Evolutionary conservation across 768 basidiomycete species (phyloP), one percentile per base, ranked within the genome.

Genomic region (Trametes sanguinea): DNA sequence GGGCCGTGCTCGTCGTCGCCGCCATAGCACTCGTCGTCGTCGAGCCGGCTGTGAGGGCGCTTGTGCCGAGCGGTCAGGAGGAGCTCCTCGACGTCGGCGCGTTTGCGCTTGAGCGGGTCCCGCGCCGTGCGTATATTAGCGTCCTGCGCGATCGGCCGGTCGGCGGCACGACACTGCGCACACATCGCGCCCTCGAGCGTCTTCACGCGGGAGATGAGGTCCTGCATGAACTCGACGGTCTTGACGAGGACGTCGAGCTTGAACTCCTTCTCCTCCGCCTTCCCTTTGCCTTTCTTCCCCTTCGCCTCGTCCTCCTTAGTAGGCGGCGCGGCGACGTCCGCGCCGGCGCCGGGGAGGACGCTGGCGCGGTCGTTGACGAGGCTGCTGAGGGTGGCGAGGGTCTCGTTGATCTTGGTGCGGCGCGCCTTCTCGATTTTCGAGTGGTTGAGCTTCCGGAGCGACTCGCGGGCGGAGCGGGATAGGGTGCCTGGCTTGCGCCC

Each of bases 331-430:
- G 22, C 22, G 22, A 22, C 22, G 22, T 75, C 79, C 30, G 32
- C 59, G 29, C 44, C 66, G 45, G 75, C 70, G 29, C 27, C 7
- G 50, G 51, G n/a, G 10, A 64, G 14, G 47, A 64, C 30, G 6
- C 73, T 71, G 22, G 73, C 78, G 32, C 75, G 77, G 3, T 73
- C 76, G 10, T 76, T 77, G 1, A 96, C 92, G 68, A 97, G 85
- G 65, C 81, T 79, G 63, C 88, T 85, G 47, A 98, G 76, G 2
- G 87, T 85, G 2, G 87, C 81, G 5, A 98, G 81, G 0, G 95
- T 93, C 54, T 93, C 89, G 71, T 98, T 98, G 65, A 98, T 98
- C 82, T 97, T 97, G 10, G 95, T 96, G 61, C 95, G 81, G 33
- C 95, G 79, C 0, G 95, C 86, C 71, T 95, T 92, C 77, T 98